These are phyloP conservation scores for Rhizoctonia solani DNA, from an alignment of 1,284 basidiomycete genomes.

Conservation along the genomic window DNA sequence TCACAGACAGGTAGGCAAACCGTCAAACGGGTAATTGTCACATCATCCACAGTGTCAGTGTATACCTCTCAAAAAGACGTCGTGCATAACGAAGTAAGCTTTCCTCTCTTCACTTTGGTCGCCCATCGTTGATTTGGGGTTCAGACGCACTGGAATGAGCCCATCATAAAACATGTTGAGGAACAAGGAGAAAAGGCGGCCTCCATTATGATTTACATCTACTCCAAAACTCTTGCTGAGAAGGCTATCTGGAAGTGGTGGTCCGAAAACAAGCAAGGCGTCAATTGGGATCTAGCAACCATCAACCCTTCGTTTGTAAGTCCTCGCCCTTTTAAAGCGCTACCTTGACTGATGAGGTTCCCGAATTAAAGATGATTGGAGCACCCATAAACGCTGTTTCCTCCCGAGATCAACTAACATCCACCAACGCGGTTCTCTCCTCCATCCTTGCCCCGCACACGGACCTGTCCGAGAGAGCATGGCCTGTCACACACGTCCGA, in stretches of 20 bases:
- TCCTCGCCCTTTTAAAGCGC: too few relatives aligned
- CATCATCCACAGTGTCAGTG: slow-evolving; percentile 13
- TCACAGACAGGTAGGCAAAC: slow-evolving; percentile 1
- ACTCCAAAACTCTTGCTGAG: slow-evolving; percentile 29
- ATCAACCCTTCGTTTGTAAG: slow-evolving; percentile 40
- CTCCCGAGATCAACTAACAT: neutral
- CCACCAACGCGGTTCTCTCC: neutral
- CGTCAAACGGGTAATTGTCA: slow-evolving; percentile 32
- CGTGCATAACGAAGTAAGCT: slow-evolving; percentile 17
- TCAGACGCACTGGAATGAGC: slow-evolving; percentile 31
- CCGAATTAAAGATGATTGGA: neutral
- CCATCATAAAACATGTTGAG: slow-evolving; percentile 20
- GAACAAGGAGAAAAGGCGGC: slow-evolving; percentile 9
- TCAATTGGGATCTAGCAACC: slow-evolving; percentile 41
- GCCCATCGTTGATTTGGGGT: neutral
- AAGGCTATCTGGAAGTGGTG: slow-evolving; percentile 42
- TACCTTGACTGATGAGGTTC: too few relatives aligned
- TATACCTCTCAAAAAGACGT: neutral
- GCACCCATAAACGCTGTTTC: neutral
- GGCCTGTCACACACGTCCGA: neutral
- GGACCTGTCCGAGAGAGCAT: neutral
- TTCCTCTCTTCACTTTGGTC: neutral
- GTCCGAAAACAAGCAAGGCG: slow-evolving; percentile 38
- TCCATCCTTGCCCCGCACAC: neutral
- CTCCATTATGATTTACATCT: slow-evolving; percentile 1